Evolutionary conservation across 257 asterid species (phyloP).

Genomic region (Echites panduratus): DNA sequence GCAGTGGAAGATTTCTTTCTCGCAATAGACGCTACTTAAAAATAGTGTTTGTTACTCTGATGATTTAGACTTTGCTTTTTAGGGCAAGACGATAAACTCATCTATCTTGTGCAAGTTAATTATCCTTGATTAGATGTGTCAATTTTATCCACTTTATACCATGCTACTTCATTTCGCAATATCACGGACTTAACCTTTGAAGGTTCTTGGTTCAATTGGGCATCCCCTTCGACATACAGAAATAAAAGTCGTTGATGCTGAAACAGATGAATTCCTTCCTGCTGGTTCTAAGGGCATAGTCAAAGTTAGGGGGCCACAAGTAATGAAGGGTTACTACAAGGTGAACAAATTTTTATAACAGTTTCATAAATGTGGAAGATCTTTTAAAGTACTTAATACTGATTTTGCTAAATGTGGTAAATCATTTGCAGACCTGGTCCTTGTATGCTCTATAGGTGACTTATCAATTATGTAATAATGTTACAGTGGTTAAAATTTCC

Average conservation of each 20-base stretch:
- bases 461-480: not conserved
- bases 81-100: not conserved
- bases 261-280: constrained; percentile 59
- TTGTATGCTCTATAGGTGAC: not conserved
- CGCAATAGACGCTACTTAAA: not conserved
- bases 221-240: constrained; percentile 66
- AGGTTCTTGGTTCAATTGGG: constrained; percentile 93
- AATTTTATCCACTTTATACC: constrained; percentile 9
- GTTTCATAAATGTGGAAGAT: not conserved
- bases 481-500: not conserved
- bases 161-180: constrained; percentile 20
- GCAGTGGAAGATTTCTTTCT: not conserved
- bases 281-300: constrained; percentile 71
- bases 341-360: constrained; percentile 23
- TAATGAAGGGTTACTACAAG: constrained; percentile 93
- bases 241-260: constrained; percentile 68
- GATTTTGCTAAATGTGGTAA: not conserved
- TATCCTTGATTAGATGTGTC: not conserved
- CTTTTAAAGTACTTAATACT: not conserved
- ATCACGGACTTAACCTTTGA: constrained; percentile 30
- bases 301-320: constrained; percentile 83
- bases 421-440: not conserved
- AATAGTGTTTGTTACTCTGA: not conserved
- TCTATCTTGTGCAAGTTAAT: not conserved
- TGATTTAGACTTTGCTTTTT: not conserved